Base-by-base conservation (phyloP, 345 rosid genomes). In the Citrus medica region DNA sequence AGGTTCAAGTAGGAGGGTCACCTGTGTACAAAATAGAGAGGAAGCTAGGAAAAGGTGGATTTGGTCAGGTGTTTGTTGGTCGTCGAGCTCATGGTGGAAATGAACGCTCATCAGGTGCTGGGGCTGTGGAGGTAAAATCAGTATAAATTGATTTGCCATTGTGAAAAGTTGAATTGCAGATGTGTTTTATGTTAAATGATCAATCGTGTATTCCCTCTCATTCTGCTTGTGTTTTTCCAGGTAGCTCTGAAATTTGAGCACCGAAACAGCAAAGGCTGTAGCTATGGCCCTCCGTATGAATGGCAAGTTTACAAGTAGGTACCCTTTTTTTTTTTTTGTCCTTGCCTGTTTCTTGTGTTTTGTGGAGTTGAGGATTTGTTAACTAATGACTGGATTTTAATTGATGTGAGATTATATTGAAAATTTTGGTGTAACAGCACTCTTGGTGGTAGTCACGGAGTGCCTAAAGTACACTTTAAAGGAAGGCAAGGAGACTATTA, bases 201-300 rank as follows among this genome's bases (percentile, higher is more conserved):
- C 70, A 55, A 66, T 40, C 17, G 19, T 62, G 67, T 73, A 42
- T 78, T 71, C n/a, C 4, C 30, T 71, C 60, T 80, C 67, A 71
- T 79, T 84, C 35, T 67, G 19, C 42, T 30, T 66, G 19, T 75
- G 32, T 55, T 38, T 22, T 28, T 75, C n/a, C 79, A 94, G 99
- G 98, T 97, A 82, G 99, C 99, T 69, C 75, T 97, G 65, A 97
- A 97, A 81, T 97, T 97, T 80, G 99, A 97, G 90, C 99, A 97
- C 72, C 83, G 89, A 82, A 94, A 85, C 82, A 94, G 99, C 88
- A 97, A 97, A 80, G 99, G 99, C 70, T 97, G 99, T 83, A 97
- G 87, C 85, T 92, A 91, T 76, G 98, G 99, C 83, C 99, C 99
- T 32, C 99, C 99, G 12, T 85, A 93, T 67, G 98, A 97, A 81